phyloP scores from a whole-genome alignment of 306 rosid genomes.

The Inga leiocalycina region DNA sequence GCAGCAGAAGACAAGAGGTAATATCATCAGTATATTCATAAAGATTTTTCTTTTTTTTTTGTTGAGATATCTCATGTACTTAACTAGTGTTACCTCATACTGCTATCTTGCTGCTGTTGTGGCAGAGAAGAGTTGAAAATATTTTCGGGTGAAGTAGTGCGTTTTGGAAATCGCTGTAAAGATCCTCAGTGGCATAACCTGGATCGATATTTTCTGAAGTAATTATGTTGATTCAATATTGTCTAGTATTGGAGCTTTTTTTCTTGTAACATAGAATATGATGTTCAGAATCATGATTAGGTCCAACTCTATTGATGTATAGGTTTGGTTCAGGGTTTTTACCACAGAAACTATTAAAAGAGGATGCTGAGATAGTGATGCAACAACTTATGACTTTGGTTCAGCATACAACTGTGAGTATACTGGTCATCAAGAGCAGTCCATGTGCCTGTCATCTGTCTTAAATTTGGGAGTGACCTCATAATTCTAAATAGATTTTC shows the following conservation, averaged over 20 bases:
- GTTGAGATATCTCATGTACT: conserved; percentile 16
- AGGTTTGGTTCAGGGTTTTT: conserved; percentile 83
- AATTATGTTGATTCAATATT: conserved; percentile 38
- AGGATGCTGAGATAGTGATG: conserved; percentile 84
- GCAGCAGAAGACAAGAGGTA: conserved; percentile 98
- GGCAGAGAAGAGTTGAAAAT: conserved; percentile 91
- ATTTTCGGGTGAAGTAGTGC: conserved; percentile 91
- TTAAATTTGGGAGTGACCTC: conserved; percentile 29
- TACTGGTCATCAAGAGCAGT: not conserved
- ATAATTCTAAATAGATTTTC: not conserved
- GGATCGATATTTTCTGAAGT: conserved; percentile 92
- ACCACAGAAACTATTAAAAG: conserved; percentile 77
- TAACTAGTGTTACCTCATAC: conserved; percentile 23
- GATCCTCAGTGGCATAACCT: conserved; percentile 99
- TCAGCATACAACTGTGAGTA: conserved; percentile 88
- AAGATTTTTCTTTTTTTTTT: not conserved
- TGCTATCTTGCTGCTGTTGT: conserved; percentile 41
- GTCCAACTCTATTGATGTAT: conserved; percentile 36
- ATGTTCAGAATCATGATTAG: conserved; percentile 22
- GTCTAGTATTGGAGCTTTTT: conserved; percentile 13
- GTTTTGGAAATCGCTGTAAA: conserved; percentile 97
- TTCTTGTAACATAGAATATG: conserved; percentile 3
- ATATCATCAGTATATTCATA: conserved; percentile 22
- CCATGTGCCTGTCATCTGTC: conserved; percentile 5
- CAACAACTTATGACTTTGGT: conserved; percentile 80